These are phyloP conservation scores for Candida sp. DNA, from an alignment of 1,139 yeast genomes.

Conservation along the genomic window DNA sequence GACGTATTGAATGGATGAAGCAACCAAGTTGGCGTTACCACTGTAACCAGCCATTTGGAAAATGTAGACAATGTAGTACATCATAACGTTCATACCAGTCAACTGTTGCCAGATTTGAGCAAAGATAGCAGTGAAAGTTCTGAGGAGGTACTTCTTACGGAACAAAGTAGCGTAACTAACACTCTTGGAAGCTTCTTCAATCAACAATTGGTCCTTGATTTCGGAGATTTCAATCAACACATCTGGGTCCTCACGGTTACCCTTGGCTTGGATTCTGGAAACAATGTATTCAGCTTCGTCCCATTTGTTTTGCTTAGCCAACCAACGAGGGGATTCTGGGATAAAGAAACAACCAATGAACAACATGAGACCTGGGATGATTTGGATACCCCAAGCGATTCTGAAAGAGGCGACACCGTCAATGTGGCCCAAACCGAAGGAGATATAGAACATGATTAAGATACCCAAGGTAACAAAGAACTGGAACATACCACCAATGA, in stretches of 20 bases:
- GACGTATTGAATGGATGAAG: slow-evolving; percentile 57
- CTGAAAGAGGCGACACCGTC: slow-evolving; percentile 59
- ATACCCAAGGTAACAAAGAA: slow-evolving; percentile 75
- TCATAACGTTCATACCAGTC: slow-evolving; percentile 71
- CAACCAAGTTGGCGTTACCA: slow-evolving; percentile 46
- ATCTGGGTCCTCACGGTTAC: slow-evolving; percentile 54
- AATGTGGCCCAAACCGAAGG: slow-evolving; percentile 60
- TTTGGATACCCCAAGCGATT: slow-evolving; percentile 71
- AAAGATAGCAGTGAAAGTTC: slow-evolving; percentile 53
- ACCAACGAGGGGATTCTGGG: slow-evolving; percentile 82
- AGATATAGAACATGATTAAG: slow-evolving; percentile 59
- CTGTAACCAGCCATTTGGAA: slow-evolving; percentile 60
- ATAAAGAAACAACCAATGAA: slow-evolving; percentile 52
- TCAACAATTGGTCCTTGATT: slow-evolving; percentile 52
- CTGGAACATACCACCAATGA: slow-evolving; percentile 69
- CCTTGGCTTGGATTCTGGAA: slow-evolving; percentile 56
- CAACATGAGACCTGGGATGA: slow-evolving; percentile 61
- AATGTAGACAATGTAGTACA: slow-evolving; percentile 65
- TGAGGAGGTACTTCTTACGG: slow-evolving; percentile 47
- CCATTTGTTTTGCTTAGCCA: slow-evolving; percentile 65
- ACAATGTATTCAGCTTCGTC: slow-evolving; percentile 63
- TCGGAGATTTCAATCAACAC: slow-evolving; percentile 63
- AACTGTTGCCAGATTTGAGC: slow-evolving; percentile 68
- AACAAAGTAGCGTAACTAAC: slow-evolving; percentile 52
- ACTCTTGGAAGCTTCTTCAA: slow-evolving; percentile 37